Conservation (phyloP, 306 rosid genomes). For the Clitoria ternatea region DNA sequence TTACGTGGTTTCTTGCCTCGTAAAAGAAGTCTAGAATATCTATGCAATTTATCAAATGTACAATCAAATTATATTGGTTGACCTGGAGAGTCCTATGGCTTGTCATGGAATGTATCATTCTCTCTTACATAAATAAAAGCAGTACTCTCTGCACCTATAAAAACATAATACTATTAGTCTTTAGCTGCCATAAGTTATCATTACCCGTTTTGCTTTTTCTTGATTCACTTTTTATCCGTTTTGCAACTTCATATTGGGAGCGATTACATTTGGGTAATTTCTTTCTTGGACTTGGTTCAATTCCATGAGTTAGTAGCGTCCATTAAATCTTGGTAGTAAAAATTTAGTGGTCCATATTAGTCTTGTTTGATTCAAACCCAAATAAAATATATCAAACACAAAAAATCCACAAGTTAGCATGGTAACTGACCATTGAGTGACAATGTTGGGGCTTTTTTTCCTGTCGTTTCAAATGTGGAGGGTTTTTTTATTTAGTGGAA, state of each 20-base stretch:
- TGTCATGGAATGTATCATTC: background rate
- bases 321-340: too few species aligned
- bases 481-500: too few species aligned
- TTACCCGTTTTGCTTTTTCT: background rate
- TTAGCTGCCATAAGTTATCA: background rate
- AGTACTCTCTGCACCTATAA: background rate
- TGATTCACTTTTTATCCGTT: too few species aligned
- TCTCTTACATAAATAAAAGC: constrained; percentile 7
- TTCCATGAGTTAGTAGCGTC: too few species aligned
- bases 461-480: background rate
- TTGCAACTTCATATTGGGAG: background rate
- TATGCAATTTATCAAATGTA: constrained; percentile 19
- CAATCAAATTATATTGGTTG: background rate
- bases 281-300: too few species aligned
- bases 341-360: too few species aligned
- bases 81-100: background rate
- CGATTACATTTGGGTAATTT: constrained; percentile 1
- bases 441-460: background rate
- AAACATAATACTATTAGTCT: background rate
- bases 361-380: too few species aligned
- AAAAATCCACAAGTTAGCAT: background rate
- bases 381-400: too few species aligned
- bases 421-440: background rate
- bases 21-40: background rate
- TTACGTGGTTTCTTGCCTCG: constrained; percentile 13